A percentile compares a stretch with the other conserved stretches of the same genome.
Conservation (phyloP, 208 protist genomes). For the Crithidia sp. region DNA sequence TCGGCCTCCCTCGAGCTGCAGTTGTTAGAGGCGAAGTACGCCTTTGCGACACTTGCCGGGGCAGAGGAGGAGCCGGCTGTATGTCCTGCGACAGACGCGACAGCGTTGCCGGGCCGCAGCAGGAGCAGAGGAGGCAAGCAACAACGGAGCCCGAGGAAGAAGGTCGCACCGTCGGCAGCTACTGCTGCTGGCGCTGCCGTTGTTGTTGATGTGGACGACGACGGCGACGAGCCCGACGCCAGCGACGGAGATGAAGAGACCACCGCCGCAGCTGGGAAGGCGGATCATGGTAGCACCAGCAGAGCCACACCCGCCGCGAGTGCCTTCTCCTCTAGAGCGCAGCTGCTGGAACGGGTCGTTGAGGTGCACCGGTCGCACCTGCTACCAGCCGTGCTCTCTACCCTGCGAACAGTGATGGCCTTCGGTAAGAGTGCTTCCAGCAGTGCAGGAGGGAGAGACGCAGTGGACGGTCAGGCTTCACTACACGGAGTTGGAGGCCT, state of each 20-base stretch:
- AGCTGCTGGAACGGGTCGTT: constrained; percentile 8
- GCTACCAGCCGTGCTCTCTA: background rate
- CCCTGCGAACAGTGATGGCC: background rate
- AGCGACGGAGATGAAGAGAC: background rate
- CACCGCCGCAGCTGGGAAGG: too few relatives aligned
- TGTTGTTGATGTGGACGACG: constrained; percentile 23
- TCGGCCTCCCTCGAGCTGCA: background rate
- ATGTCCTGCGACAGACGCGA: background rate
- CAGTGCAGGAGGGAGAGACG: background rate
- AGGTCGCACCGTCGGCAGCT: too few relatives aligned
- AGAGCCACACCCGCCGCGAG: background rate
- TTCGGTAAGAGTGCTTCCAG: too few relatives aligned
- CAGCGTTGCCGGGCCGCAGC: background rate
- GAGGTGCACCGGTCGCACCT: constrained; percentile 2
- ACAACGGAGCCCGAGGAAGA: constrained; percentile 4
- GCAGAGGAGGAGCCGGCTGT: background rate
- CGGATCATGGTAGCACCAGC: background rate
- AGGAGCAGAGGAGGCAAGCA: background rate
- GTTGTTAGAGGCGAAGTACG: constrained; percentile 14
- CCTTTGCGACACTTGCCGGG: constrained; percentile 10
- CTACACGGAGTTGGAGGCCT: too few relatives aligned
- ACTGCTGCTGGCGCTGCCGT: background rate
- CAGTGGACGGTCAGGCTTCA: background rate
- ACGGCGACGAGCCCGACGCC: background rate
- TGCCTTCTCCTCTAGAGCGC: background rate